Base-by-base conservation (phyloP, 495 filamentous ascomycete genomes). In the Melanomma pulvis-pyrius region DNA sequence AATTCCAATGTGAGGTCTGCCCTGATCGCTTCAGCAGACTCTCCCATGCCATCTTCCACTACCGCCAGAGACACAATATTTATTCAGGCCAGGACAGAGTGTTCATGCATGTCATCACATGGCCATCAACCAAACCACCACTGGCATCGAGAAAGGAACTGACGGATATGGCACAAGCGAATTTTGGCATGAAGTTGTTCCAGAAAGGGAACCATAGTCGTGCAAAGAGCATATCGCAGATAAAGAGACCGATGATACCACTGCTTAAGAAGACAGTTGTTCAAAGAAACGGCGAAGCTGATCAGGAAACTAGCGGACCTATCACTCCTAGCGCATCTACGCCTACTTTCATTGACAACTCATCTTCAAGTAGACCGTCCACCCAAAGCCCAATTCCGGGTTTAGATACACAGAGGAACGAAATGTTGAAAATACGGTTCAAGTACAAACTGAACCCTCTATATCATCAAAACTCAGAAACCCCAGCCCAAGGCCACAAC, bases 61-160 rank as follows among this genome's bases (percentile, higher is more conserved):
- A 25, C 22, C 59, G 59, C 5, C 59, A 61, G 25, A 24, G 1
- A 24, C 59, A 61, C 48, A 52, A 61, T 1, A 47, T 21, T 2
- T 59, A 48, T 24, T 1, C 2, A 17, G 54, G 34, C 19, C 30
- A 58, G 21, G 26, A 58, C 11, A 58, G 54, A 13, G 21, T 15
- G 17, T 39, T 58, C 34, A 19, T 44, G 19, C 29, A 25, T 28
- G 54, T 39, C n/a, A 12, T 28, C 19, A 25, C 30, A 1, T 21
- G 8, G 6, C 54, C 54, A 2, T 41, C 30, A 22, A 19, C 1
- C 21, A 13, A 4, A 11, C 34, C 21, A 29, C 2, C 8, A n/a
- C n/a, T 11, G 30, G 6, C 30, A 24, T 36, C 54, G 19, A 30
- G 26, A 19, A 36, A 30, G 11, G 54, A 22, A 25, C 4, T 39